Percentiles rank a stretch among this genome's conserved stretches.
These are phyloP conservation scores for Candida ficus DNA, from an alignment of 805 yeast species.

Conservation along the genomic window DNA sequence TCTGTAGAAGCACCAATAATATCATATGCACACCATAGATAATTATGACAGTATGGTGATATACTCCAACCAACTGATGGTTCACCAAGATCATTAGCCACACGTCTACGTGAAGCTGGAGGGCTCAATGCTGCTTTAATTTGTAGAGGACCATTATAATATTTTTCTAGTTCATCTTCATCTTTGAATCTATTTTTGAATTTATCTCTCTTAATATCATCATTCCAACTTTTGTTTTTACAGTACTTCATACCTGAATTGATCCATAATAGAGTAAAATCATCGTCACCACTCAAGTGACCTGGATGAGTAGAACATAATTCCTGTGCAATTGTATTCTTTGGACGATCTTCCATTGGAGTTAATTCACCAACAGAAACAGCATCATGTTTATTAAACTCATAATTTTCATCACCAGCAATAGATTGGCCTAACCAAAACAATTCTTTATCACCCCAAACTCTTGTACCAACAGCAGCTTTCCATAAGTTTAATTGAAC, in stretches of 20 bases:
- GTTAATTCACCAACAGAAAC: constrained; percentile 33
- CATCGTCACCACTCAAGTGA: constrained; percentile 45
- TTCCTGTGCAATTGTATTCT: constrained; percentile 28
- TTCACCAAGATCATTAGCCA: constrained; percentile 30
- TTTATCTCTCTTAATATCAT: constrained; percentile 28
- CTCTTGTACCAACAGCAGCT: constrained; percentile 34
- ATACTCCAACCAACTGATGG: constrained; percentile 51
- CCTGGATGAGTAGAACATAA: constrained; percentile 61
- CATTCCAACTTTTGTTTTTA: constrained; percentile 28
- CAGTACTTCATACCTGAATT: constrained; percentile 55
- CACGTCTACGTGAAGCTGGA: constrained; percentile 32
- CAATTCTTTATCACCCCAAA: constrained; percentile 78
- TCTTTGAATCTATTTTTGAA: constrained; percentile 21
- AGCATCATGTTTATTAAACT: constrained; percentile 32
- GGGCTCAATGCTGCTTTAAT: constrained; percentile 47
- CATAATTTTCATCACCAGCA: constrained; percentile 32
- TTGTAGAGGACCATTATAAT: constrained; percentile 33
- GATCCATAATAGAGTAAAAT: constrained; percentile 50
- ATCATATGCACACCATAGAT: constrained; percentile 61
- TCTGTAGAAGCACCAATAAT: constrained; percentile 36
- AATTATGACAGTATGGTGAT: constrained; percentile 43
- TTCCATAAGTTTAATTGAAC: constrained; percentile 31
- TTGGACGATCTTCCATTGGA: constrained; percentile 14
- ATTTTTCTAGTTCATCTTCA: constrained; percentile 14
- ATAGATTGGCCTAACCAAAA: constrained; percentile 65